Evolutionary conservation across 202 grass and related monocot species (phyloP).

Genomic region (Bolboschoenoplectus hybrid): DNA sequence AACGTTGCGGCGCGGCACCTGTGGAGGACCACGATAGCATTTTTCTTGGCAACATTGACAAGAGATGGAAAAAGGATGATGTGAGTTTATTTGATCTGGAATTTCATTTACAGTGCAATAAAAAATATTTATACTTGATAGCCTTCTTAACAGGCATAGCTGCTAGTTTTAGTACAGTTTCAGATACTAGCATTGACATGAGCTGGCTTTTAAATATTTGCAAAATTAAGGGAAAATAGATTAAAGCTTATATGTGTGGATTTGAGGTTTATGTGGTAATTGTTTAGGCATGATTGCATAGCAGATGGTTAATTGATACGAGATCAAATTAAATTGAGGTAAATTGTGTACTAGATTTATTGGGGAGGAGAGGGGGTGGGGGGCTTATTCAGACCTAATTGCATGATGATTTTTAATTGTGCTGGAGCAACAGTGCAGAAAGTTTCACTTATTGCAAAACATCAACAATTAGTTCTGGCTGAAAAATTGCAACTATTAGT

Average conservation of each 20-base stretch:
- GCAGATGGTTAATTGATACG: slow-evolving; percentile 1
- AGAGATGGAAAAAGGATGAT: slow-evolving; percentile 69
- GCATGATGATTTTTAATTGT: slow-evolving; percentile 19
- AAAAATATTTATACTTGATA: background rate
- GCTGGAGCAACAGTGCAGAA: background rate
- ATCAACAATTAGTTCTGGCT: background rate
- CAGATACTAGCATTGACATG: background rate
- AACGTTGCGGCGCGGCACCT: slow-evolving; percentile 55
- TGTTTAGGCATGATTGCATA: background rate
- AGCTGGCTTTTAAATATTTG: slow-evolving; percentile 4
- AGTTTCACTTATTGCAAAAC: background rate
- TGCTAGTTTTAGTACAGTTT: background rate
- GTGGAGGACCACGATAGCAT: slow-evolving; percentile 52
- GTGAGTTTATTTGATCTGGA: slow-evolving; percentile 47
- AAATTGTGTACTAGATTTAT: background rate
- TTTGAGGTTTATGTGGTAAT: background rate
- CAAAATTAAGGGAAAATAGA: slow-evolving; percentile 13
- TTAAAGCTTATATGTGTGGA: background rate
- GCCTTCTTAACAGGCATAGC: background rate
- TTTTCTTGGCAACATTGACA: slow-evolving; percentile 71
- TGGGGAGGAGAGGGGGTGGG: too few relatives aligned
- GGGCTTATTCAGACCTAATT: background rate
- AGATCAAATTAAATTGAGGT: background rate
- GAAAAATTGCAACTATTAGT: slow-evolving; percentile 20
- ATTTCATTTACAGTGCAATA: background rate